Conservation (phyloP, 208 protist species). For the Angomonas ambiguus region DNA sequence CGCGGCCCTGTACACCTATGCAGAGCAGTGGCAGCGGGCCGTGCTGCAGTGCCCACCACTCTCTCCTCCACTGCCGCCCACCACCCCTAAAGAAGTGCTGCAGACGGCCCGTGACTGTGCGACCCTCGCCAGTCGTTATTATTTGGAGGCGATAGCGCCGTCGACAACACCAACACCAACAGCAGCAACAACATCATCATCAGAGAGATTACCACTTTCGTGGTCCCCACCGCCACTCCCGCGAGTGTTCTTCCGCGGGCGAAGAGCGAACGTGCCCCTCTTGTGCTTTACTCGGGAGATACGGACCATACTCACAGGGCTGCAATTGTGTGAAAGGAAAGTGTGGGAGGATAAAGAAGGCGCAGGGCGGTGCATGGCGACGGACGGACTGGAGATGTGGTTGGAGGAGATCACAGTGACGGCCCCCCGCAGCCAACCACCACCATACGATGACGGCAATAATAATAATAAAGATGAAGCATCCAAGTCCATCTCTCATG, state of each 20-base stretch:
- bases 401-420: not conserved
- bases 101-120: no score
- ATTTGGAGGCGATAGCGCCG: not conserved
- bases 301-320: slow-evolving; percentile 13
- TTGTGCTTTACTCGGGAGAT: slow-evolving; percentile 49
- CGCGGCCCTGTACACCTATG: slow-evolving; percentile 33
- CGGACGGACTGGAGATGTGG: not conserved
- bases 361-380: not conserved
- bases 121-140: no score
- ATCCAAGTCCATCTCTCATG: not conserved
- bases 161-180: not conserved
- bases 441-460: not conserved
- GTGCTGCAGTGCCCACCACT: not conserved
- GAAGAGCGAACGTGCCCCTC: slow-evolving; percentile 39
- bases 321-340: not conserved
- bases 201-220: not conserved
- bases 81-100: slow-evolving; percentile 2
- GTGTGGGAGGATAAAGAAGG: not conserved
- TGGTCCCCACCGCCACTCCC: slow-evolving; percentile 13
- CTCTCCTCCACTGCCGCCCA: not conserved
- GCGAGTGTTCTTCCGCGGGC: slow-evolving; percentile 20
- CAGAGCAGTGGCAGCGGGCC: slow-evolving; percentile 46
- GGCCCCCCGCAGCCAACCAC: no score
- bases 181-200: not conserved
- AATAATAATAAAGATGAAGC: not conserved